Base-by-base conservation (phyloP, 371 early-diverging fungal species). In the Actinomucor elegans region DNA sequence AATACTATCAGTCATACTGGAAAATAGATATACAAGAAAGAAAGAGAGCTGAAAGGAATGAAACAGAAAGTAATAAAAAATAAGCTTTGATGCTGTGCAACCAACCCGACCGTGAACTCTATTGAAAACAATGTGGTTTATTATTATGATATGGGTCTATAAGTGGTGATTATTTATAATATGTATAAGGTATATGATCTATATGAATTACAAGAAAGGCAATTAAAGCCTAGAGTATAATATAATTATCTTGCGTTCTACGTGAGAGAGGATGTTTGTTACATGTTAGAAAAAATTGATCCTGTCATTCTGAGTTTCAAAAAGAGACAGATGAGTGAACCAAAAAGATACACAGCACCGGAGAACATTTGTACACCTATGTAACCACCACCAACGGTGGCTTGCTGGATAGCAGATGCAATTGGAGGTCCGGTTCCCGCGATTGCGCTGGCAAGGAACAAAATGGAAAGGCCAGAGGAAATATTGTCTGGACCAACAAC, bases 401-500 rank as follows among this genome's bases (percentile, higher is more conserved):
- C 52, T 14, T 46, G 20, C 44, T 67, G 63, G 32, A 73, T 70
- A 14, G 65, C 74, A 17, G 70, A 57, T 7, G 62, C 64, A 40
- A 69, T 52, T 10, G 70, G 67, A 7, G 73, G 62, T 1, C 70
- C 67, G 9, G 67, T 50, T n/a, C 61, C 61, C 12, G 67, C 43
- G 29, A 63, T 37, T 9, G 78, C 66, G 52, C 74, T 78, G 12
- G 61, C 61, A 38, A 79, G n/a, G 46, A 80, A 86, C 40, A 85
- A 57, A 34, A 83, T 59, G 3, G 85, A 75, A 27, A 81, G 60
- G 31, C 80, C 81, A 2, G 83, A 69, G 2, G 83, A 69, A 35
- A 83, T 49, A 34, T 78, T 64, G 4, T 70, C 70, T 31, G 73
- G 37, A 7, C 83, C 81, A 21, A 83, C 83, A 15, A 81, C 71